Conservation (phyloP, 176 grass and related monocot species). For the Oryza glumipatula region DNA sequence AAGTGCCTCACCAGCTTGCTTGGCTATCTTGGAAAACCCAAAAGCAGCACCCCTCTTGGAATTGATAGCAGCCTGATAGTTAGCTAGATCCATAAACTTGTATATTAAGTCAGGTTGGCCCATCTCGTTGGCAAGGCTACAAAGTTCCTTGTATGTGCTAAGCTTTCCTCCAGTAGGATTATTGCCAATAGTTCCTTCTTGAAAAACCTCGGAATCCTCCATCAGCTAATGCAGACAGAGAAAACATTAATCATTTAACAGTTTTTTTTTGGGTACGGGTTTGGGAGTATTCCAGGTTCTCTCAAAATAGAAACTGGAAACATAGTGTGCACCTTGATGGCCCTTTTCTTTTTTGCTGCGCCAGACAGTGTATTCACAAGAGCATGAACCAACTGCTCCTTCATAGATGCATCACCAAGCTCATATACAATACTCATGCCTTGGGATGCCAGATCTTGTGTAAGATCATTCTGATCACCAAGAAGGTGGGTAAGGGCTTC, state of each 20-base stretch:
- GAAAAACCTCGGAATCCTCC: slow-evolving; percentile 98
- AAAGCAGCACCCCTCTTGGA: slow-evolving; percentile 97
- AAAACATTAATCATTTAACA: slow-evolving; percentile 31
- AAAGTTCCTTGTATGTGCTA: slow-evolving; percentile 96
- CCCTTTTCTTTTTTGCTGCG: slow-evolving; percentile 86
- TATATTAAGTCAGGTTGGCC: slow-evolving; percentile 98
- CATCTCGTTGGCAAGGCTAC: slow-evolving; percentile 95
- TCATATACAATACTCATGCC: slow-evolving; percentile 99
- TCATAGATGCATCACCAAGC: slow-evolving; percentile 94
- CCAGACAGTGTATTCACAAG: slow-evolving; percentile 92
- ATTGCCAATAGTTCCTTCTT: slow-evolving; percentile 90
- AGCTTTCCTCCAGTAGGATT: slow-evolving; percentile 82
- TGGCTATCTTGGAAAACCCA: slow-evolving; percentile 99
- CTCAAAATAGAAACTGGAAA: slow-evolving; percentile 30
- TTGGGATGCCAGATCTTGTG: slow-evolving; percentile 98
- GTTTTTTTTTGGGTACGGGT: background rate
- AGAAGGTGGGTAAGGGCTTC: slow-evolving; percentile 94
- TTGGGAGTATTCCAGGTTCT: background rate
- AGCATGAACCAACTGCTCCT: slow-evolving; percentile 83
- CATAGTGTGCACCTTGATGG: slow-evolving; percentile 66
- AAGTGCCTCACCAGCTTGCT: slow-evolving; percentile 96
- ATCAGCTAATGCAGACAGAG: slow-evolving; percentile 68
- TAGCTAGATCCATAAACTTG: slow-evolving; percentile 99
- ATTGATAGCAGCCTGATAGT: slow-evolving; percentile 96
- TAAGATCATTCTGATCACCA: slow-evolving; percentile 96